Evolutionary conservation across 1,284 basidiomycete genomes (phyloP).

Genomic region (Rhodotorula sp.): DNA sequence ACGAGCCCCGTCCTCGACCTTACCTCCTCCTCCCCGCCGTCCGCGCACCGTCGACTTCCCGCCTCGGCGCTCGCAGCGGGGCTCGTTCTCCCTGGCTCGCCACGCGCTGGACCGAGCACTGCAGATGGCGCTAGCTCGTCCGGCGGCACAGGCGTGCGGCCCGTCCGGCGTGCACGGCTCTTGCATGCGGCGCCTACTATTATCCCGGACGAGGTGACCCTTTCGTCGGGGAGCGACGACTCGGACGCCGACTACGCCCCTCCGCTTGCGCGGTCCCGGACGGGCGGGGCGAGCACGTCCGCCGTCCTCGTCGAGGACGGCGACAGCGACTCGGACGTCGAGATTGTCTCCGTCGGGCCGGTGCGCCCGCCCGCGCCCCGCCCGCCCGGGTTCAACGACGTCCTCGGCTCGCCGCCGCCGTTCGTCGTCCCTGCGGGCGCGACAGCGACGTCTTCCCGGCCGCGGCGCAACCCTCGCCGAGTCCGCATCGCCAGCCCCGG

Average conservation of each 20-base stretch:
- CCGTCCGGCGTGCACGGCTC: neutral
- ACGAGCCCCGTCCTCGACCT: conserved; percentile 19
- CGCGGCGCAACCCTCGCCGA: neutral
- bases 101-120: neutral
- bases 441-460: neutral
- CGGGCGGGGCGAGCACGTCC: neutral
- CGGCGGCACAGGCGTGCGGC: neutral
- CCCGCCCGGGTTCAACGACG: neutral
- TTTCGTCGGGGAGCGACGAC: conserved; percentile 13
- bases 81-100: conserved; percentile 8
- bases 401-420: conserved; percentile 15
- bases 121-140: neutral
- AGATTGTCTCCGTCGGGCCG: conserved; percentile 20
- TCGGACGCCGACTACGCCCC: conserved; percentile 5
- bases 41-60: neutral
- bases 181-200: neutral
- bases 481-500: neutral
- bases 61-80: neutral
- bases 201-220: neutral
- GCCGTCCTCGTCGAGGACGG: neutral
- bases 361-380: neutral
- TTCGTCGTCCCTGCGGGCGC: conserved; percentile 18
- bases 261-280: neutral
- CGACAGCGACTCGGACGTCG: conserved; percentile 21
- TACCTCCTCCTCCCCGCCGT: conserved; percentile 19